phyloP scores from a whole-genome alignment of 306 rosid genomes.

The Acmispon strigosus region DNA sequence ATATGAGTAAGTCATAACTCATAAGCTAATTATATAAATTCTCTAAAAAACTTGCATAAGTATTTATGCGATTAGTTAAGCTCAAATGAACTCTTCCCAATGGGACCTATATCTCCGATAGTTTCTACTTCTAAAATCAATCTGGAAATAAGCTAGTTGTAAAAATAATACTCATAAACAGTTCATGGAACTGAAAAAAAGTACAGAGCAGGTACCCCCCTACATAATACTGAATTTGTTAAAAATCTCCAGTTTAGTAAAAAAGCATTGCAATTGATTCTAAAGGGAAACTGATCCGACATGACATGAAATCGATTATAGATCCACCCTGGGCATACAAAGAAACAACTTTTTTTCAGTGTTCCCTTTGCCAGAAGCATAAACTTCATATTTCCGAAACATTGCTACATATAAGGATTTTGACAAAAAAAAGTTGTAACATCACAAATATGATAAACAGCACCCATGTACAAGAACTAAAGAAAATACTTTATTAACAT shows the following conservation, averaged over 20 bases:
- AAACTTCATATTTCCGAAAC: not conserved
- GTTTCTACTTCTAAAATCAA: not conserved
- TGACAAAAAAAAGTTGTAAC: not conserved
- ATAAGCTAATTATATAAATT: no score
- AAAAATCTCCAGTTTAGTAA: not conserved
- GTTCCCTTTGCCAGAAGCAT: not conserved
- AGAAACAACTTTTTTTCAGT: not conserved
- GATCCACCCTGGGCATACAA: not conserved
- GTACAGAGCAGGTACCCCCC: not conserved
- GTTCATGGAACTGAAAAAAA: not conserved
- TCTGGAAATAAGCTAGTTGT: not conserved
- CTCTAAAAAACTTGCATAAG: no score
- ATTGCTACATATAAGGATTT: not conserved
- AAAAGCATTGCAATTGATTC: no score
- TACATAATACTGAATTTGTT: not conserved
- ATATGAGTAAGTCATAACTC: no score
- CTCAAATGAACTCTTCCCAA: no score
- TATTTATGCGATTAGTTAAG: no score
- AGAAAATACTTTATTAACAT: not conserved
- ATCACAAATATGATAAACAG: not conserved
- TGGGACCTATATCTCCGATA: not conserved
- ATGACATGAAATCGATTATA: not conserved
- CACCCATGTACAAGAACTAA: not conserved
- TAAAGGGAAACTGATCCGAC: no score
- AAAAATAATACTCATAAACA: not conserved